Evolutionary conservation across 495 filamentous ascomycete species (phyloP), one percentile per base, ranked within the genome.

Genomic region (Aspergillus sparsus): DNA sequence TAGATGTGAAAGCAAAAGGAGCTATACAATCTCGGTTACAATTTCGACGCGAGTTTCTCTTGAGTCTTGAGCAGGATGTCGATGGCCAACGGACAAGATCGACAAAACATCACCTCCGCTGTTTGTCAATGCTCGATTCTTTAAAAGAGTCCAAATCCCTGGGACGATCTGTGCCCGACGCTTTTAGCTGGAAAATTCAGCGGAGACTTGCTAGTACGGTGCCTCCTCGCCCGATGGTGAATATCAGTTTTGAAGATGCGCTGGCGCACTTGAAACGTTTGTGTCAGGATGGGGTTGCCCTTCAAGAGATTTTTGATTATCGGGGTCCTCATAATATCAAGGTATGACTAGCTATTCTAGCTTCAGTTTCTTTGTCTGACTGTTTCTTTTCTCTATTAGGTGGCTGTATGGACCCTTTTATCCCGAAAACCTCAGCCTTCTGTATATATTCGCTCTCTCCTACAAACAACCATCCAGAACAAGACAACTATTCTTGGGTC

Each of bases 131-230:
- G 5, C 68, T 89, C 32, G 71, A 75, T 45, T 54, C 70, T 18
- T 74, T 94, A 60, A 72, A 80, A 51, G 74, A 81, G 41, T 84
- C 87, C 0, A 78, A 83, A 15, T 60, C 71, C 0, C 66, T 92
- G n/a, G 90, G 85, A 5, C 87, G 79, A 61, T 73, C 83, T 2
- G 86, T 94, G 3, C 80, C 85, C 11, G 85, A 87, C 39, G 84
- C 94, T 2, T 98, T 97, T 71, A 97, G 92, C 65, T 82, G 86
- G 35, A 97, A 95, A 71, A 82, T 98, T 10, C 94, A 98, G 68
- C 83, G 95, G 11, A 87, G 85, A 61, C 76, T 98, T 6, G 91
- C 94, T 7, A 97, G 91, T 66, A 97, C 90, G 5, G 90, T 96
- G 53, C 94, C 94, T 5, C 95, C 94, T 27, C 85, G 93, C 31